These are phyloP conservation scores for Saccharomycopsis fibuligera DNA, from an alignment of 805 yeast species.

Conservation along the genomic window DNA sequence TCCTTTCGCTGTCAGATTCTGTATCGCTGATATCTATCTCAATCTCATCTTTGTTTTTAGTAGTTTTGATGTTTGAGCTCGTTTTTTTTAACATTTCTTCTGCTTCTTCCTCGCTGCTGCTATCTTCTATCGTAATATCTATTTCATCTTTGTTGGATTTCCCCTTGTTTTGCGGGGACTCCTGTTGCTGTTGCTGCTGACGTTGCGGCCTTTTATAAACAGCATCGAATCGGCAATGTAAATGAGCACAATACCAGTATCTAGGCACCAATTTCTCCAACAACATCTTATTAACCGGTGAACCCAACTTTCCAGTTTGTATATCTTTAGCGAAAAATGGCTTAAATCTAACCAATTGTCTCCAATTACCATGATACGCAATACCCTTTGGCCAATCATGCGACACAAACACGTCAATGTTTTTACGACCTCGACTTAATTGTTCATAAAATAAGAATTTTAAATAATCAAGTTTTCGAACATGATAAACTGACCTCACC, in stretches of 20 bases:
- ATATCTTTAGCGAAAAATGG: constrained; percentile 67
- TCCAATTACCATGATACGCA: constrained; percentile 54
- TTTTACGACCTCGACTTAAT: constrained; percentile 24
- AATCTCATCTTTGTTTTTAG: not conserved
- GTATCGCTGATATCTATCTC: no score
- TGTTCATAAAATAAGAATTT: constrained; percentile 39
- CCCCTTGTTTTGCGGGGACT: no score
- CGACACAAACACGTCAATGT: constrained; percentile 54
- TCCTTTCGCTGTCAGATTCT: no score
- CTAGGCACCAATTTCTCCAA: constrained; percentile 51
- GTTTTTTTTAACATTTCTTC: no score
- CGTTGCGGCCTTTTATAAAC: no score
- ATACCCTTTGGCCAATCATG: constrained; percentile 96
- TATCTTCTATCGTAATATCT: no score
- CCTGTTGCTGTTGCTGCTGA: no score
- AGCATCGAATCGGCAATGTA: constrained; percentile 73
- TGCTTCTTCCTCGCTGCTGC: no score
- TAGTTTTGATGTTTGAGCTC: not conserved
- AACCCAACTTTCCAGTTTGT: constrained; percentile 55
- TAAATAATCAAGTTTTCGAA: constrained; percentile 55
- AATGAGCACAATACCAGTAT: constrained; percentile 85
- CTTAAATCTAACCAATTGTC: constrained; percentile 46
- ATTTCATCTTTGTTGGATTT: no score
- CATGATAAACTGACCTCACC: constrained; percentile 64
- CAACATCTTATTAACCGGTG: constrained; percentile 55